Conservation (phyloP, 176 grass and related monocot species). For the Ampelocalamus luodianensis region DNA sequence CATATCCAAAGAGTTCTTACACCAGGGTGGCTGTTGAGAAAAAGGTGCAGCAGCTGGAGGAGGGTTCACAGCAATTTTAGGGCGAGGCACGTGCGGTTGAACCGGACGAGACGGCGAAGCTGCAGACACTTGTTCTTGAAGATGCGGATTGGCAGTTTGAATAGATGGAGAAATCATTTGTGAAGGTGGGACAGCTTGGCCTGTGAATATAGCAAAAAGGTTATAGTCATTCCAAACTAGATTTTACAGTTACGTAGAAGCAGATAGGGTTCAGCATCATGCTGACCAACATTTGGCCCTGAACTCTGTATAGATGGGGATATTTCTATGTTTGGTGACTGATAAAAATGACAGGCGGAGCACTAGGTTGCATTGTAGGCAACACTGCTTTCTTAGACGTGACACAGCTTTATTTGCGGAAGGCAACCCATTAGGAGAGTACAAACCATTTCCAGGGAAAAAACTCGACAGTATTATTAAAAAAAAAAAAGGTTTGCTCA, state of each 20-base stretch:
- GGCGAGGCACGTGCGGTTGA: conserved; percentile 22
- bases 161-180: conserved; percentile 29
- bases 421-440: conserved; percentile 25
- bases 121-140: conserved; percentile 26
- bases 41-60: conserved; percentile 37
- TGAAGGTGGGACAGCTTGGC: conserved; percentile 7
- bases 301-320: conserved; percentile 36
- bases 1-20: conserved; percentile 36
- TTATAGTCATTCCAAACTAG: conserved; percentile 17
- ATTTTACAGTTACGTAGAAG: conserved; percentile 9
- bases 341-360: conserved; percentile 37
- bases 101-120: conserved; percentile 48
- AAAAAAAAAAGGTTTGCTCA: background rate
- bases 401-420: conserved; percentile 29
- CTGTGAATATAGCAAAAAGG: conserved; percentile 24
- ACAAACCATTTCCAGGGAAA: conserved; percentile 28
- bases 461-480: background rate
- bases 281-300: conserved; percentile 29
- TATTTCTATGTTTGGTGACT: background rate
- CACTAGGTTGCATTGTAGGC: conserved; percentile 37
- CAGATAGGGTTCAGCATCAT: conserved; percentile 38
- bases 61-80: conserved; percentile 30
- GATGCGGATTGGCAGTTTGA: conserved; percentile 23
- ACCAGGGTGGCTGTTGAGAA: conserved; percentile 27
- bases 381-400: conserved; percentile 33